phyloP scores from a whole-genome alignment of 2,329 filamentous ascomycete species.

The Botrytis paeoniae region DNA sequence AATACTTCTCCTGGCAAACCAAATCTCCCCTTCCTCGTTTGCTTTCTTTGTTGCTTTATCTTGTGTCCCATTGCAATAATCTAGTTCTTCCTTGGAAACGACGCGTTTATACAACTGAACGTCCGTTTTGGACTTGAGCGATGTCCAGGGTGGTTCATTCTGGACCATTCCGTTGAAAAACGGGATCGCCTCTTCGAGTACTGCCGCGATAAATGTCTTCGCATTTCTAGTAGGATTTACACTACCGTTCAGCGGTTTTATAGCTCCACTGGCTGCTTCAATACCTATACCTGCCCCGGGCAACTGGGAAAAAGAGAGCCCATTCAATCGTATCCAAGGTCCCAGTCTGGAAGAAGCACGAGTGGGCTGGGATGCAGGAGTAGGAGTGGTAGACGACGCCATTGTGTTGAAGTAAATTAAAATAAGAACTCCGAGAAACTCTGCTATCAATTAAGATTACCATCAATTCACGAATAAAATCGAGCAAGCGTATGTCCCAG shows the following conservation, averaged over 20 bases:
- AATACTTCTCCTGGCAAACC: constrained; percentile 61
- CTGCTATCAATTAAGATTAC: not conserved
- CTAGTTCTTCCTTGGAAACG: constrained; percentile 46
- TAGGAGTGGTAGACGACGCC: not conserved
- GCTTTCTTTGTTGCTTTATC: constrained; percentile 22
- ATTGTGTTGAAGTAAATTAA: not conserved
- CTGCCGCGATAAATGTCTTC: constrained; percentile 48
- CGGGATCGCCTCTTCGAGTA: constrained; percentile 56
- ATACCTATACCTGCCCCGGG: constrained; percentile 40
- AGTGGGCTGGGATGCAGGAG: no score
- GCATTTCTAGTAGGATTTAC: constrained; percentile 37
- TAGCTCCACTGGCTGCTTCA: constrained; percentile 21
- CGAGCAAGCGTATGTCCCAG: not conserved
- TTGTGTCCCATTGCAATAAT: constrained; percentile 36
- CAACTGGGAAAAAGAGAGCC: constrained; percentile 48
- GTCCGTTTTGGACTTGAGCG: constrained; percentile 46
- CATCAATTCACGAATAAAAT: not conserved
- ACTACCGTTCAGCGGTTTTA: not conserved
- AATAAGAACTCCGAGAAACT: not conserved
- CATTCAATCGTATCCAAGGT: constrained; percentile 53
- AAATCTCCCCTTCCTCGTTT: constrained; percentile 50
- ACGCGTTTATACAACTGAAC: constrained; percentile 54
- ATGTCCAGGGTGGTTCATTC: constrained; percentile 48
- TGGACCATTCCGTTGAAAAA: constrained; percentile 55
- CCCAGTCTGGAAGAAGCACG: constrained; percentile 37